phyloP scores from a whole-genome alignment of 345 rosid species.

The Boechera stricta region DNA sequence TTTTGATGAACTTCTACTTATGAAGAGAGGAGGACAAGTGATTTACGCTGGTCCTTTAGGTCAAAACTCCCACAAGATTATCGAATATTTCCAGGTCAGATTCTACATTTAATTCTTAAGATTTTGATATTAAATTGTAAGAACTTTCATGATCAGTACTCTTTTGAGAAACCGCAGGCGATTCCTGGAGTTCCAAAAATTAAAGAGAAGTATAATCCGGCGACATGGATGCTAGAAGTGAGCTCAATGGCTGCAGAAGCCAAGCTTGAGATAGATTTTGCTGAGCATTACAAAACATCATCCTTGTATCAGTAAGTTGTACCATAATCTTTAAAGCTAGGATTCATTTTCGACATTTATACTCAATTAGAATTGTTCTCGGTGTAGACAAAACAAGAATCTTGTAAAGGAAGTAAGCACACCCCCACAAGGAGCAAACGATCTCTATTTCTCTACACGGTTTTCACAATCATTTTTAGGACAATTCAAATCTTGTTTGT shows the following conservation, averaged over 20 bases:
- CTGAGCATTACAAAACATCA: constrained; percentile 66
- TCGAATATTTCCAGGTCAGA: constrained; percentile 78
- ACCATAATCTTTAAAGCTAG: not conserved
- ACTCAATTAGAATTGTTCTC: constrained; percentile 9
- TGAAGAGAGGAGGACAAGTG: constrained; percentile 94
- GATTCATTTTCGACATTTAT: not conserved
- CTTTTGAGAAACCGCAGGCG: constrained; percentile 42
- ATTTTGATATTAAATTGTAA: not conserved
- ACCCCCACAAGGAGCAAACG: constrained; percentile 56
- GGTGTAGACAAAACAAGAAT: constrained; percentile 62
- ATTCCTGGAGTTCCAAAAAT: constrained; percentile 69
- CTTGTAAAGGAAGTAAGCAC: constrained; percentile 61
- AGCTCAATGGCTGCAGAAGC: constrained; percentile 78
- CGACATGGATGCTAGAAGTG: constrained; percentile 94
- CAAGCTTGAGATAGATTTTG: constrained; percentile 71
- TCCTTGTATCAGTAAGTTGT: constrained; percentile 62
- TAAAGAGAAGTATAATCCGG: constrained; percentile 77
- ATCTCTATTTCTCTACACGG: constrained; percentile 56
- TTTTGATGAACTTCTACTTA: constrained; percentile 74
- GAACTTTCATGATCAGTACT: not conserved
- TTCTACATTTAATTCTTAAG: not conserved
- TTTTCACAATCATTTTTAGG: constrained; percentile 61
- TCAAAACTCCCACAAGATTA: constrained; percentile 62
- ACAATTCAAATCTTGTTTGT: constrained; percentile 68
- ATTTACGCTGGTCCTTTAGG: constrained; percentile 80